Evolutionary conservation across 1,284 basidiomycete species (phyloP).

Genomic region (Apiotrichum domesticum): DNA sequence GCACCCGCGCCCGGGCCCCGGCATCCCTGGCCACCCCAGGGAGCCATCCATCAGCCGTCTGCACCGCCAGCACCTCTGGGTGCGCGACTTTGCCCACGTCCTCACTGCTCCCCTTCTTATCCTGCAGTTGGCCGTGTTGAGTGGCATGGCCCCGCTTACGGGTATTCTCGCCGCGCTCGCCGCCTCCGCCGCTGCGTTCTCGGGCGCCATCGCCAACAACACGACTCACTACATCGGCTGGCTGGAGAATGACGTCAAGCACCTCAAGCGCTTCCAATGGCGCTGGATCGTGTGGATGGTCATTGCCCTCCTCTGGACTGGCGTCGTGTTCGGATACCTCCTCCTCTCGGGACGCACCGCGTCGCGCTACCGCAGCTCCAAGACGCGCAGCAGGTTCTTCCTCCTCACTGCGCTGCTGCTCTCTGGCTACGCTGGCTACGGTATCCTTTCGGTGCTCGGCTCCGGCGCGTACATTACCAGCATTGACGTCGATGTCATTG

Average conservation of each 20-base stretch:
- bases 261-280: neutral
- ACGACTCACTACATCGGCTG: neutral
- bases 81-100: slow-evolving; percentile 21
- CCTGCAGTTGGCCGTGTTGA: slow-evolving; percentile 30
- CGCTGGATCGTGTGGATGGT: slow-evolving; percentile 23
- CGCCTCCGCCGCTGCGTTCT: slow-evolving; percentile 26
- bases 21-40: neutral
- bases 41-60: slow-evolving; percentile 11
- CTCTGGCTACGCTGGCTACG: slow-evolving; percentile 36
- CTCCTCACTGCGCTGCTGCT: slow-evolving; percentile 24
- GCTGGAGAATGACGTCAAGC: neutral
- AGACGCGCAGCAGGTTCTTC: slow-evolving; percentile 34
- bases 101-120: slow-evolving; percentile 37
- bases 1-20: slow-evolving; percentile 1
- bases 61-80: slow-evolving; percentile 29
- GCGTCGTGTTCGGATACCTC: slow-evolving; percentile 32
- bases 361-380: slow-evolving; percentile 24
- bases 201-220: neutral
- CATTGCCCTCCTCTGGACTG: slow-evolving; percentile 20
- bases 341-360: slow-evolving; percentile 33
- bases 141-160: slow-evolving; percentile 29
- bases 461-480: slow-evolving; percentile 34
- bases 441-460: slow-evolving; percentile 36
- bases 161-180: slow-evolving; percentile 27
- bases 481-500: slow-evolving; percentile 42